A percentile compares a stretch with the other conserved stretches of the same genome.
Evolutionary conservation across 2,329 filamentous ascomycete species (phyloP).

Genomic region (Diaporthe caulivora): DNA sequence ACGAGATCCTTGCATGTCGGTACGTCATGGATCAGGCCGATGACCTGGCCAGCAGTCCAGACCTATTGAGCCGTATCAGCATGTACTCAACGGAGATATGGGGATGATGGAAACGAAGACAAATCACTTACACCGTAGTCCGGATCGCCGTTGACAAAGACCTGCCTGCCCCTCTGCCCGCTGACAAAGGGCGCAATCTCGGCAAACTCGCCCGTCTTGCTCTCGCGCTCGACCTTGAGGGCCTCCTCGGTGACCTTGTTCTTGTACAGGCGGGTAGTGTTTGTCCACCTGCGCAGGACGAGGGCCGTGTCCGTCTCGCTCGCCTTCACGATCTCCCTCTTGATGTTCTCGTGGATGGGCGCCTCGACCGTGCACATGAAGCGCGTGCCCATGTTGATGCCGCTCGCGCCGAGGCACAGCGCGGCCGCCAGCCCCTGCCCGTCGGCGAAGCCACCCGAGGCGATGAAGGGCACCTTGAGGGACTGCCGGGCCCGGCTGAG

Average conservation of each 20-base stretch:
- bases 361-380: constrained; percentile 98
- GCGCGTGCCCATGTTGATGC: constrained; percentile 98
- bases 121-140: constrained; percentile 82
- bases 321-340: constrained; percentile 89
- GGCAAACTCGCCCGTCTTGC: constrained; percentile 86
- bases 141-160: constrained; percentile 91
- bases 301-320: constrained; percentile 93
- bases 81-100: not conserved
- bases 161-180: constrained; percentile 89
- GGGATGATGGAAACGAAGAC: constrained; percentile 43
- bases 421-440: constrained; percentile 93
- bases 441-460: constrained; percentile 94
- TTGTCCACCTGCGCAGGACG: constrained; percentile 90
- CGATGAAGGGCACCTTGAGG: constrained; percentile 91
- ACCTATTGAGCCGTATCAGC: constrained; percentile 65
- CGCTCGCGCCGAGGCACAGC: constrained; percentile 88
- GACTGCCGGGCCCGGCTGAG: constrained; percentile 87
- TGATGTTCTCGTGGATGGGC: constrained; percentile 93
- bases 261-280: constrained; percentile 88
- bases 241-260: constrained; percentile 90
- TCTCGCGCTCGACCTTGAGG: constrained; percentile 85
- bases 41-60: constrained; percentile 97
- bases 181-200: constrained; percentile 90
- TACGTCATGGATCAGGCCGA: constrained; percentile 87
- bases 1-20: constrained; percentile 79